phyloP scores from a whole-genome alignment of 1,284 basidiomycete genomes.

The Moniliophthora roreri region DNA sequence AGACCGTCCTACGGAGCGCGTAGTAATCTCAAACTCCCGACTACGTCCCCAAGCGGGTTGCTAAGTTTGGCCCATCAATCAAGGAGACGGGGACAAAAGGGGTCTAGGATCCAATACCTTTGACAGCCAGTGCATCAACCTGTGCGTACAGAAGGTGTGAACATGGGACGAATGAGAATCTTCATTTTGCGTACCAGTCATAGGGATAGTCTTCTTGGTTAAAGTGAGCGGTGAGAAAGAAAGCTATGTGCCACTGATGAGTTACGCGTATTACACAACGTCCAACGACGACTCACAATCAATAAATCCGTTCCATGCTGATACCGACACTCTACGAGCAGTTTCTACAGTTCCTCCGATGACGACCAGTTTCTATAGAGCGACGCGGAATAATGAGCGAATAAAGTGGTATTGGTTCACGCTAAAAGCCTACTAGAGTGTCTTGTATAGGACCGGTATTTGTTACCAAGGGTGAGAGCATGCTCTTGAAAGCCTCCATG shows the following conservation, averaged over 20 bases:
- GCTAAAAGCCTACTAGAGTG: slow-evolving; percentile 46
- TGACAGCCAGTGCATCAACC: slow-evolving; percentile 84
- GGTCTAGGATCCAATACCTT: slow-evolving; percentile 47
- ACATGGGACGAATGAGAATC: slow-evolving; percentile 9
- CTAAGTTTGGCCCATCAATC: slow-evolving; percentile 33
- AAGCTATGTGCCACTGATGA: slow-evolving; percentile 45
- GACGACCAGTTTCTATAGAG: slow-evolving; percentile 68
- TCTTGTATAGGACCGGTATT: slow-evolving; percentile 60
- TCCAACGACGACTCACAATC: slow-evolving; percentile 56
- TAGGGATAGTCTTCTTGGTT: slow-evolving; percentile 84
- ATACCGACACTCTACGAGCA: slow-evolving; percentile 68
- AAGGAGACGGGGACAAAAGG: background rate
- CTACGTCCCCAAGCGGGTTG: slow-evolving; percentile 85
- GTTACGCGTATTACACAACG: background rate
- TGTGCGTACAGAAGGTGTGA: slow-evolving; percentile 27
- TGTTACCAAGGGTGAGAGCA: slow-evolving; percentile 60
- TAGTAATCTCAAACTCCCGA: slow-evolving; percentile 84
- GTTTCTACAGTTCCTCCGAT: slow-evolving; percentile 80
- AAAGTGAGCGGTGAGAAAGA: slow-evolving; percentile 85
- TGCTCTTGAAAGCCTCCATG: slow-evolving; percentile 62
- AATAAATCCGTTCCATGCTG: slow-evolving; percentile 84
- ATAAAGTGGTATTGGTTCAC: background rate
- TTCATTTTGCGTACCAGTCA: slow-evolving; percentile 57
- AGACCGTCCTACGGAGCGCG: slow-evolving; percentile 62
- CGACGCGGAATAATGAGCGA: background rate